Base-by-base conservation (phyloP, 495 filamentous ascomycete genomes). In the Penicillium silybi region DNA sequence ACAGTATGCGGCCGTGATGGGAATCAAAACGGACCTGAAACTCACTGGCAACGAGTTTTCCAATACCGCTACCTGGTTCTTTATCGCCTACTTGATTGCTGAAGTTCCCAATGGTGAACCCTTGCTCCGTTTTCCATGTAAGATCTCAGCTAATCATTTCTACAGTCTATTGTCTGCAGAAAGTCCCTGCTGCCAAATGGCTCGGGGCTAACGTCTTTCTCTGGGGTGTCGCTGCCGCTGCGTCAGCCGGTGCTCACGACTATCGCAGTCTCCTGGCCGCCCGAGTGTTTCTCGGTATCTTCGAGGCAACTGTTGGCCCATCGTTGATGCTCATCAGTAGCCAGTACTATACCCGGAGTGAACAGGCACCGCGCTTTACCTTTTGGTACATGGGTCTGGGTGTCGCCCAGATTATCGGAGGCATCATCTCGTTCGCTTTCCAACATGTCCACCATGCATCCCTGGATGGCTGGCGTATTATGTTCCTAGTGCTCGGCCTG, bases 341-440 rank as follows among this genome's bases (percentile, higher is more conserved):
- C 52, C 70, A 66, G 54, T 88, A 80, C 75, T 89, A 87, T 48
- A 79, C 79, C 0, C 74, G 81, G 7, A 71, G 73, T 11, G 85
- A 88, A 61, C 82, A 85, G 65, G 79, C 83, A 0, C 66, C 80
- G 10, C 70, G 85, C 2, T 83, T 85, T 18, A 79, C 74, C 2
- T 72, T 81, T 3, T 87, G 85, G 85, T 88, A 85, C 53, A 73
- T 73, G 37, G 83, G 80, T 3, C 73, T 84, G 27, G 85, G 83
- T 0, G 49, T 81, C 10, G 84, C 79, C 0, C 85, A 82, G 35
- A 86, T 87, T 15, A 48, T 84, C 23, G 85, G 83, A 1, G 80
- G 83, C 2, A 53, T 83, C 27, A 60, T 87, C 16, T 84, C 80
- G 0, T 86, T 74, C 35, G 83, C 65, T 15, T 83, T 84, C 60